A percentile compares a stretch with the other conserved stretches of the same genome.
These are phyloP conservation scores for Wickerhamomyces chambardii DNA, from an alignment of 805 yeast species.

Conservation along the genomic window DNA sequence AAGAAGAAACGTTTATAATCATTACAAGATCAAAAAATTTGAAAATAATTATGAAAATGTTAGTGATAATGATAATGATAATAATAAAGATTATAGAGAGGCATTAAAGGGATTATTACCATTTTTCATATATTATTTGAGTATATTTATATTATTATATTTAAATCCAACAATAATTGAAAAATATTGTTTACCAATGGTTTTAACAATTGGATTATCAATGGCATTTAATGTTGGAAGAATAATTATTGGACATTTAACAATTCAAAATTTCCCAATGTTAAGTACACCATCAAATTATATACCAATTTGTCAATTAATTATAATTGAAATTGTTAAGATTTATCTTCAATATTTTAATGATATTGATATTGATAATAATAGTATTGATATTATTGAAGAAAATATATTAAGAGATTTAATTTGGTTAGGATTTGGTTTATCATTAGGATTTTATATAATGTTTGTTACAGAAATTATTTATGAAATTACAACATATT, in stretches of 20 bases:
- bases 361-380: conserved; percentile 32
- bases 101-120: conserved; percentile 60
- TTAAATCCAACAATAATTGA: conserved; percentile 38
- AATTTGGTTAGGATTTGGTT: conserved; percentile 58
- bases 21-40: conserved; percentile 27
- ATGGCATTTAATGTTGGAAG: conserved; percentile 87
- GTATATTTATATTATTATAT: conserved; percentile 36
- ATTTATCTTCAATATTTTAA: conserved; percentile 21
- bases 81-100: conserved; percentile 15
- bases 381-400: too few species aligned
- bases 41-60: too few species aligned
- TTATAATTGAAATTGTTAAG: conserved; percentile 15
- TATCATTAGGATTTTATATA: conserved; percentile 59
- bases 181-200: conserved; percentile 40
- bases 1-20: conserved; percentile 44
- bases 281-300: conserved; percentile 63
- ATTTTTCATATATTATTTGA: conserved; percentile 41
- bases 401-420: too few species aligned
- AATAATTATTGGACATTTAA: conserved; percentile 80
- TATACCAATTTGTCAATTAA: conserved; percentile 47
- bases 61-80: too few species aligned
- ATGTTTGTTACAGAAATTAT: conserved; percentile 72
- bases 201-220: conserved; percentile 63
- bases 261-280: conserved; percentile 70
- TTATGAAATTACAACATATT: conserved; percentile 65